These are phyloP conservation scores for Lachnellula hyalina DNA, from an alignment of 2,329 filamentous ascomycete species.

Conservation along the genomic window DNA sequence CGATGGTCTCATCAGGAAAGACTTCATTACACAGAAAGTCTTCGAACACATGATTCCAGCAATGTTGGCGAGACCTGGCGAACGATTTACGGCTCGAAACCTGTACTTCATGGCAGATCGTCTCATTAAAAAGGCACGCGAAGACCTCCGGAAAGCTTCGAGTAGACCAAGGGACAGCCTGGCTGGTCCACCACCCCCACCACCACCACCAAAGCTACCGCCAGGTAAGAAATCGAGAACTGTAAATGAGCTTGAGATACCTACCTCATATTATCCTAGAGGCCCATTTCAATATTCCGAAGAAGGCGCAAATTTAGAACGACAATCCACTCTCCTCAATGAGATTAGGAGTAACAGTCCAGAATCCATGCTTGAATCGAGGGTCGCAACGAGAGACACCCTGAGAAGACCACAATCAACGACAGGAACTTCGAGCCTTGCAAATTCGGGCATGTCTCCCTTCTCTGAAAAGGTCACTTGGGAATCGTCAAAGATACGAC, in stretches of 20 bases:
- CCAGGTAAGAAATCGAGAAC: neutral
- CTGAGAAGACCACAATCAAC: neutral
- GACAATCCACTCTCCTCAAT: neutral
- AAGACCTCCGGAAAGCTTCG: neutral
- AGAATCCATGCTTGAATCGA: neutral
- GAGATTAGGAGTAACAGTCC: neutral
- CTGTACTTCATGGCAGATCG: slow-evolving; percentile 2
- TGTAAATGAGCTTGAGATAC: too few species aligned
- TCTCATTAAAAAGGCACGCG: slow-evolving; percentile 1
- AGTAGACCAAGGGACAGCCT: neutral
- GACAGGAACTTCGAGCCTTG: neutral
- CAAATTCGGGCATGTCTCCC: neutral
- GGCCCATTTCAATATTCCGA: neutral
- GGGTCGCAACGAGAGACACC: neutral
- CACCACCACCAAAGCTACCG: neutral
- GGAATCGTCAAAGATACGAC: neutral
- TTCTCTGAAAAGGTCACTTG: neutral
- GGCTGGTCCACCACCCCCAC: neutral
- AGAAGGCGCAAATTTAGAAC: neutral
- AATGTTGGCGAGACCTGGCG: slow-evolving; percentile 7
- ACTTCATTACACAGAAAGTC: slow-evolving; percentile 12
- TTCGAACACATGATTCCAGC: slow-evolving; percentile 7
- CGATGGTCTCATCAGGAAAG: slow-evolving; percentile 4
- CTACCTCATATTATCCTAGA: neutral
- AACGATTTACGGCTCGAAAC: slow-evolving; percentile 2